Conservation (phyloP, 768 basidiomycete genomes). For the Podaxis sp. region DNA sequence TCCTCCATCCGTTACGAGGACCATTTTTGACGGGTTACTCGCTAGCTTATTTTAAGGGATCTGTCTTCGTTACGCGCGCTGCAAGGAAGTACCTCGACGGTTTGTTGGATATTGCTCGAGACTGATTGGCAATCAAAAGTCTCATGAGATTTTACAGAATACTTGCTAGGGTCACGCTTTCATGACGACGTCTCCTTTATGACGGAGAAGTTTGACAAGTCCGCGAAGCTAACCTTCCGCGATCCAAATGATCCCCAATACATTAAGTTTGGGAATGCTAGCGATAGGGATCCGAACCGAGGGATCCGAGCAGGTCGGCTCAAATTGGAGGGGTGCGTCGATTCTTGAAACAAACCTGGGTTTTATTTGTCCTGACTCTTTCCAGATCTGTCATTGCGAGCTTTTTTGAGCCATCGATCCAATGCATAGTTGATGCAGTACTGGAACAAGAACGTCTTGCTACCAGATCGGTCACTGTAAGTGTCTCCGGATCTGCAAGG, state of each 20-base stretch:
- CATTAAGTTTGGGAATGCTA: conserved; percentile 22
- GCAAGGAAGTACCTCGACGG: conserved; percentile 36
- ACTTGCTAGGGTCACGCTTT: conserved; percentile 17
- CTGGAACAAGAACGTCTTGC: conserved; percentile 16
- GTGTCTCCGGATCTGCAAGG: not conserved
- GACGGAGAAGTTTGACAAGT: conserved; percentile 22
- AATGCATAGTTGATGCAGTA: conserved; percentile 21
- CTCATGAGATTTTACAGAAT: conserved; percentile 6
- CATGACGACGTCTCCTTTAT: conserved; percentile 21
- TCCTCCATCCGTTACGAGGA: not conserved
- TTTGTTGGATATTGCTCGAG: conserved; percentile 18
- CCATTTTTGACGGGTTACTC: not conserved
- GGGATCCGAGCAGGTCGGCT: conserved; percentile 23
- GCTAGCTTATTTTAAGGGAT: conserved; percentile 45
- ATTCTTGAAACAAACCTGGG: not conserved
- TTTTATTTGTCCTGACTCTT: too few relatives aligned
- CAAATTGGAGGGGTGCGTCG: conserved; percentile 21
- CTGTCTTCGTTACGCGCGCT: conserved; percentile 42
- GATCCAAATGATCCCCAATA: conserved; percentile 21
- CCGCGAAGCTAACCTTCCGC: conserved; percentile 23
- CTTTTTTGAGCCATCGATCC: conserved; percentile 24
- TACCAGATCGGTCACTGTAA: conserved; percentile 18
- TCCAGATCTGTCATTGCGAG: conserved; percentile 18
- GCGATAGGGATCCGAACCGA: conserved; percentile 20
- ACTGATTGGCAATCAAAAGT: not conserved